A percentile compares a stretch with the other conserved stretches of the same genome.
Evolutionary conservation across 257 asterid genomes (phyloP).

Genomic region (Capsicum baccatum): DNA sequence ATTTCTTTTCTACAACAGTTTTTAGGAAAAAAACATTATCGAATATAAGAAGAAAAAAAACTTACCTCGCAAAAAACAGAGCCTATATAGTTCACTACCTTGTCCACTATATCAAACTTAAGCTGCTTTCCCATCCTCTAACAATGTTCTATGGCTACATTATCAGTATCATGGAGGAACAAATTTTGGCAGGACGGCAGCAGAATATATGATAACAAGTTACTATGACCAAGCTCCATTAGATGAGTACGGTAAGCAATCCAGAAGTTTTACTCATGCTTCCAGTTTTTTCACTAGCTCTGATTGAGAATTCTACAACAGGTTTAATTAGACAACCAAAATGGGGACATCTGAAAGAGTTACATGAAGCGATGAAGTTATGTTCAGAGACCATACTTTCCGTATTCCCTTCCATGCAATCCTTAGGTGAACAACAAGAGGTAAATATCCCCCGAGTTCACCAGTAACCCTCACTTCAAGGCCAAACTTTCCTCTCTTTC

Average conservation of each 20-base stretch:
- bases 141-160: conserved; percentile 4
- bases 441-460: conserved; percentile 44
- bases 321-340: conserved; percentile 87
- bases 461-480: not conserved
- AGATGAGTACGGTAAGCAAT: conserved; percentile 77
- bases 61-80: not conserved
- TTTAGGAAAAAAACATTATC: not conserved
- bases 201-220: conserved; percentile 57
- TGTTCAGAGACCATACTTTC: conserved; percentile 60
- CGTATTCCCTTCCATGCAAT: conserved; percentile 46
- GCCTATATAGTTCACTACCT: not conserved
- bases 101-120: not conserved
- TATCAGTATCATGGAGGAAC: conserved; percentile 88
- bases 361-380: conserved; percentile 67
- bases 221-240: conserved; percentile 86
- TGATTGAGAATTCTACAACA: conserved; percentile 29
- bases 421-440: conserved; percentile 66
- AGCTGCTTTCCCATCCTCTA: not conserved
- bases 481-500: not conserved
- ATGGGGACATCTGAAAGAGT: conserved; percentile 78
- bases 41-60: not conserved
- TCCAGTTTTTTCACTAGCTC: not conserved
- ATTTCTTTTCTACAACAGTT: not conserved
- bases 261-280: not conserved
- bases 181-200: conserved; percentile 72